phyloP scores from a whole-genome alignment of 1,284 basidiomycete genomes.

The Moesziomyces sp. region DNA sequence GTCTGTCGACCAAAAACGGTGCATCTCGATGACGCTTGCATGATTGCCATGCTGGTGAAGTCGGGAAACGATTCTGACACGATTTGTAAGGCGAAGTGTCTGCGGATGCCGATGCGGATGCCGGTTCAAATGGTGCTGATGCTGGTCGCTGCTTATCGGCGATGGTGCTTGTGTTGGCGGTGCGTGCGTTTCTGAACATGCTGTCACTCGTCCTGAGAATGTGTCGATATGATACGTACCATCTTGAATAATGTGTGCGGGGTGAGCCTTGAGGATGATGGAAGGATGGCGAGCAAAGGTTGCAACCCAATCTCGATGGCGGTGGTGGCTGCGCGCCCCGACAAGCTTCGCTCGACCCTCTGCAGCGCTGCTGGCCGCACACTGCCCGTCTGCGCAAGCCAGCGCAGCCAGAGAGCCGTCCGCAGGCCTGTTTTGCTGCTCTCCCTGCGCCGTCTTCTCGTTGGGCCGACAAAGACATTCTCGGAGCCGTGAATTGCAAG shows the following conservation, averaged over 20 bases:
- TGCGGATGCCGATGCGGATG: neutral
- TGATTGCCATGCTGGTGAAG: neutral
- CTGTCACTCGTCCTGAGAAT: slow-evolving; percentile 16
- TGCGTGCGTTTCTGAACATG: neutral
- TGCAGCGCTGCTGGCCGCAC: too few relatives aligned
- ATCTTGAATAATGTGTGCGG: slow-evolving; percentile 41
- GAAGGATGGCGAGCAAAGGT: slow-evolving; percentile 40
- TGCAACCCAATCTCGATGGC: slow-evolving; percentile 18
- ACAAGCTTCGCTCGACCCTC: neutral
- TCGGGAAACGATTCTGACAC: neutral
- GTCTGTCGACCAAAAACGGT: too few relatives aligned
- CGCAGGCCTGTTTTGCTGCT: neutral
- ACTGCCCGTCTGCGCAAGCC: neutral
- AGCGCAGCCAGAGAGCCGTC: neutral
- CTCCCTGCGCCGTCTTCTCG: neutral
- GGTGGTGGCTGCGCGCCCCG: slow-evolving; percentile 16
- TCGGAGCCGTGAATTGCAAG: neutral
- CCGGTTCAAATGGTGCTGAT: neutral
- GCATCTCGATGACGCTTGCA: too few relatives aligned
- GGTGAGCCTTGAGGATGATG: slow-evolving; percentile 55
- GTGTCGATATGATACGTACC: slow-evolving; percentile 34
- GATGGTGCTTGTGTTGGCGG: slow-evolving; percentile 6
- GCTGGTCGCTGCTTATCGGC: slow-evolving; percentile 7
- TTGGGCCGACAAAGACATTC: neutral
- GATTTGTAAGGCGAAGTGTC: neutral